A percentile compares a stretch with the other conserved stretches of the same genome.
Evolutionary conservation across 352 stramenopile genomes (phyloP).

Genomic region (Peronospora farinosa): DNA sequence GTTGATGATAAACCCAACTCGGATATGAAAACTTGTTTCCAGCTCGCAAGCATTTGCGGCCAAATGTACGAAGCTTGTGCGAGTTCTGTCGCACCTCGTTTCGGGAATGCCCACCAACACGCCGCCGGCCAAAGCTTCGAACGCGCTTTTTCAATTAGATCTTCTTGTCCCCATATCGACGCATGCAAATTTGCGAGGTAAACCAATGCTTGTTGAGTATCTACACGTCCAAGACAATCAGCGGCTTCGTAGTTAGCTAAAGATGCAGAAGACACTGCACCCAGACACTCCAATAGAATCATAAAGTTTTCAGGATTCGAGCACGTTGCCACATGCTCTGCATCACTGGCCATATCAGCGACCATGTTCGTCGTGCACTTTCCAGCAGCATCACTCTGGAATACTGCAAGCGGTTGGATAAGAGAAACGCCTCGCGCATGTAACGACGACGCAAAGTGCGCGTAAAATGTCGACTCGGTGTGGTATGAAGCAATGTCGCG

Average conservation of each 20-base stretch:
- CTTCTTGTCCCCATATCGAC: conserved; percentile 22
- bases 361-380: conserved; percentile 14
- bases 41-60: conserved; percentile 31
- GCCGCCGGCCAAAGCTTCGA: conserved; percentile 36
- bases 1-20: conserved; percentile 12
- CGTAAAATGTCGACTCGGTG: conserved; percentile 55
- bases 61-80: conserved; percentile 35
- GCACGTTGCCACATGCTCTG: conserved; percentile 1
- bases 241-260: conserved; percentile 24
- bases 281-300: conserved; percentile 47
- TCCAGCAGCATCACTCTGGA: conserved; percentile 29
- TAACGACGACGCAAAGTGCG: conserved; percentile 34
- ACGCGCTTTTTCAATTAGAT: conserved; percentile 26
- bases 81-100: conserved; percentile 46
- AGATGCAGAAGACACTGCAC: conserved; percentile 1
- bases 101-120: conserved; percentile 57
- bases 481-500: conserved; percentile 58
- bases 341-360: background rate
- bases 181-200: conserved; percentile 53
- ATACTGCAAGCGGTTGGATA: conserved; percentile 43
- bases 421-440: conserved; percentile 28
- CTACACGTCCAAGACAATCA: conserved; percentile 31
- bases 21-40: conserved; percentile 18
- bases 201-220: conserved; percentile 36
- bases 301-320: conserved; percentile 41